phyloP scores from a whole-genome alignment of 495 filamentous ascomycete genomes.

The Penicillium odoratum region DNA sequence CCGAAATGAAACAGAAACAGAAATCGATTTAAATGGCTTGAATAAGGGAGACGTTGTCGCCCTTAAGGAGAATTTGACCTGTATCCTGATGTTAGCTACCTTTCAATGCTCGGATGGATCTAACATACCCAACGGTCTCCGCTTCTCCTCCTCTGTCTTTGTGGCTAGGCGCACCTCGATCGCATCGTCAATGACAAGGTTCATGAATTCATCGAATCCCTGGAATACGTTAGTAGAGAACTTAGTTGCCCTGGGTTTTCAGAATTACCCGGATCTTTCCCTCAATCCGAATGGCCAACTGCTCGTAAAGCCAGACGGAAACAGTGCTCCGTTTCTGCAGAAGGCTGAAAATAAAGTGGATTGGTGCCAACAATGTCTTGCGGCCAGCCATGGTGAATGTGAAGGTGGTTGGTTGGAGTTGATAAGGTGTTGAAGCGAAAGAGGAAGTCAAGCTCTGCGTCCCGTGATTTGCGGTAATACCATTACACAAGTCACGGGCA shows the following conservation, averaged over 20 bases:
- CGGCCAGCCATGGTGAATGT: conserved; percentile 70
- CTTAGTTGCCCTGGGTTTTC: neutral
- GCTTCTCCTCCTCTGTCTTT: conserved; percentile 77
- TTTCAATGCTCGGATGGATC: neutral
- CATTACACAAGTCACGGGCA: conserved; percentile 33
- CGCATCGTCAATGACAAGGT: conserved; percentile 93
- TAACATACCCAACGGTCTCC: conserved; percentile 73
- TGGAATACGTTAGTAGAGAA: conserved; percentile 30
- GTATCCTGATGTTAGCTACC: conserved; percentile 6
- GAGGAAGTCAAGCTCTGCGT: conserved; percentile 24
- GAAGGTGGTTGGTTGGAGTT: conserved; percentile 4
- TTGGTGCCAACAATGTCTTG: conserved; percentile 91
- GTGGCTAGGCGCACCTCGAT: conserved; percentile 85
- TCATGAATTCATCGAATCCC: conserved; percentile 99
- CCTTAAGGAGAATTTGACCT: conserved; percentile 97
- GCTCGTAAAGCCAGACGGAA: conserved; percentile 95
- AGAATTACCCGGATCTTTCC: conserved; percentile 80
- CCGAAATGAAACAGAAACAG: conserved; percentile 28
- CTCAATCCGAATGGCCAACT: conserved; percentile 88
- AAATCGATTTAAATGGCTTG: conserved; percentile 59
- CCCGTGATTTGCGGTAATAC: conserved; percentile 33
- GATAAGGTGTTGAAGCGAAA: conserved; percentile 8
- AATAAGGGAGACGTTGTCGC: conserved; percentile 95
- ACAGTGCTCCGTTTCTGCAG: conserved; percentile 85
- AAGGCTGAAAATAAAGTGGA: conserved; percentile 98